Evolutionary conservation across 495 filamentous ascomycete species (phyloP), one percentile per base, ranked within the genome.

Genomic region (Hyphodiscus hymeniophilus): DNA sequence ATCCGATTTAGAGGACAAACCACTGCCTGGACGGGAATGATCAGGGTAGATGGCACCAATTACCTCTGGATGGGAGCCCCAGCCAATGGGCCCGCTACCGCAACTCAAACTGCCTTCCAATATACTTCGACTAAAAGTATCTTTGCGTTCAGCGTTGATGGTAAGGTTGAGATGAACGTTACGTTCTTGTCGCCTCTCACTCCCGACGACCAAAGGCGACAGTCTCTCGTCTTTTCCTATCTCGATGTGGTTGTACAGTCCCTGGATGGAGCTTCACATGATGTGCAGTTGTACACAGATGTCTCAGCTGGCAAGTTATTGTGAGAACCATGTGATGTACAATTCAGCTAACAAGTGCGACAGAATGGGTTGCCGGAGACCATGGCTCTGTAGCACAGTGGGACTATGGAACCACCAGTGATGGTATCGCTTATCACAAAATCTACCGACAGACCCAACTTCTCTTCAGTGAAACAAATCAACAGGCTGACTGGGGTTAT

Each of bases 111-210:
- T 0, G 63, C 65, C 0, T 74, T 87, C 33, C 78, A 82, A 43
- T 95, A 91, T 61, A 90, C 94, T 53, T 84, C 91, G 26, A 92
- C 88, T 0, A 83, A 80, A 11, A 97, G 88, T 42, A 89, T 85
- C 45, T 81, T 97, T 53, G 85, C 80, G 30, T 91, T 94, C 66
- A 70, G 70, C 18, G 79, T 95, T 17, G 78, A 62, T n/a, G 68
- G 75, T 2, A 70, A 76, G 35, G 68, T 84, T 38, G 74, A 82
- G 52, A 68, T 97, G 62, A 81, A 76, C 1, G 71, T 94, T 22
- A 87, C 85, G 0, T 95, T 95, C 61, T 70, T 94, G 26, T 89
- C 88, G 2, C 91, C 91, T 0, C 84, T 97, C 32, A 95, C 87
- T 18, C 85, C 89, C 1, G 81, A 82, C n/a, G 94, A 92, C 54